phyloP scores from a whole-genome alignment of 129 eudicot species.

The Mikania micrantha region DNA sequence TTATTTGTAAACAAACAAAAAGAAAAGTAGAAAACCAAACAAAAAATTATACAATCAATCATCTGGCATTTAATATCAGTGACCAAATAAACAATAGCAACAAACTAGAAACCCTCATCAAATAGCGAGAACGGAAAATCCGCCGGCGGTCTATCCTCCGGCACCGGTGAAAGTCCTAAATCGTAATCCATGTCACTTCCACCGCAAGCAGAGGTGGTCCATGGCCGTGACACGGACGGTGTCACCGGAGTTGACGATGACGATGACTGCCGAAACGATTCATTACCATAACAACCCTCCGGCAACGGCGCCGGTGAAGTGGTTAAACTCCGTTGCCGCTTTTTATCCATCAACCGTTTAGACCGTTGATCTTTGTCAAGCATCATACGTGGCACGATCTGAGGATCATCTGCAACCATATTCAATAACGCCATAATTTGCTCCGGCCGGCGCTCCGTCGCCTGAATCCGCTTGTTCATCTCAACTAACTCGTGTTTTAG shows the following conservation, averaged over 20 bases:
- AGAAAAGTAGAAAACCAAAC: too few relatives aligned
- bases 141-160: constrained; percentile 30
- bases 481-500: constrained; percentile 50
- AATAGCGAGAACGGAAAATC: constrained; percentile 67
- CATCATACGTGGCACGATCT: constrained; percentile 55
- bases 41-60: too few relatives aligned
- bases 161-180: constrained; percentile 22
- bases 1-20: too few relatives aligned
- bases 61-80: too few relatives aligned
- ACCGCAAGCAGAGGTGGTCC: neutral
- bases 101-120: constrained; percentile 51
- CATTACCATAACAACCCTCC: constrained; percentile 24
- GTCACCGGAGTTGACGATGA: constrained; percentile 21
- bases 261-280: constrained; percentile 27
- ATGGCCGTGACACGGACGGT: constrained; percentile 3
- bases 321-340: constrained; percentile 33
- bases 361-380: constrained; percentile 39
- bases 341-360: constrained; percentile 32
- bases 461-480: constrained; percentile 65
- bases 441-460: constrained; percentile 73
- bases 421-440: constrained; percentile 78
- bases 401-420: constrained; percentile 68
- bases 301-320: constrained; percentile 22
- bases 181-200: neutral
- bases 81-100: neutral